Base-by-base conservation (phyloP, 2,329 filamentous ascomycete genomes). In the Alternaria brassicicola region DNA sequence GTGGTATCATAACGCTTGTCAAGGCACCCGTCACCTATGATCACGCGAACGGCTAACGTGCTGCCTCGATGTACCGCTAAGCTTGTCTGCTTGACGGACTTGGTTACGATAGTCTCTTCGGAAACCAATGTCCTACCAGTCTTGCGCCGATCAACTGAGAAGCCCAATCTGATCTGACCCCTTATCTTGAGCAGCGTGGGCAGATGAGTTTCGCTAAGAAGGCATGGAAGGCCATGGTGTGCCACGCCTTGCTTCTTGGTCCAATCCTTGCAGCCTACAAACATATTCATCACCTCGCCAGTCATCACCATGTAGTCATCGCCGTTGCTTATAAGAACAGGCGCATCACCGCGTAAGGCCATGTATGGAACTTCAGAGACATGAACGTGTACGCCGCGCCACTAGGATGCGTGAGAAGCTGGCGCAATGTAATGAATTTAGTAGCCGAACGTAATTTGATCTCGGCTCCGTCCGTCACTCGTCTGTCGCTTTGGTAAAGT, bases 361-460 rank as follows among this genome's bases (percentile, higher is more conserved):
- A 85, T 26, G 71, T 73, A 0, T 59, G 51, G 9, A 85, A 69
- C 7, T 78, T 73, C 1, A 79, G 73, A 51, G 82, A 75, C 8
- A 71, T 65, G 21, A 78, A 43, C 48, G 82, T 80, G 61, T 83
- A 81, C 2, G 72, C 77, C 2, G 82, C 57, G 4, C 83, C 84
- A 12, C 78, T 71, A 0, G 82, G 81, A 67, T 85, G 83, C 0
- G 81, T 82, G 13, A 86, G 75, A 3, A 85, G 76, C 36, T 79
- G 78, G 15, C 72, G 61, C 3, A 72, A 58, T 0, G 69, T 73
- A 25, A 72, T 65, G 2, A 49, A 19, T 21, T 59, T 62, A 15
- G 39, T 66, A 9, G 64, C 57, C 7, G 48, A 30, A 7, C 25
- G 30, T n/a, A 68, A 33, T 10, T 53, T 25, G 39, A 70, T 61